A percentile compares a stretch with the other conserved stretches of the same genome.
phyloP scores from a whole-genome alignment of 1,284 basidiomycete species.

The Boletus mariae region DNA sequence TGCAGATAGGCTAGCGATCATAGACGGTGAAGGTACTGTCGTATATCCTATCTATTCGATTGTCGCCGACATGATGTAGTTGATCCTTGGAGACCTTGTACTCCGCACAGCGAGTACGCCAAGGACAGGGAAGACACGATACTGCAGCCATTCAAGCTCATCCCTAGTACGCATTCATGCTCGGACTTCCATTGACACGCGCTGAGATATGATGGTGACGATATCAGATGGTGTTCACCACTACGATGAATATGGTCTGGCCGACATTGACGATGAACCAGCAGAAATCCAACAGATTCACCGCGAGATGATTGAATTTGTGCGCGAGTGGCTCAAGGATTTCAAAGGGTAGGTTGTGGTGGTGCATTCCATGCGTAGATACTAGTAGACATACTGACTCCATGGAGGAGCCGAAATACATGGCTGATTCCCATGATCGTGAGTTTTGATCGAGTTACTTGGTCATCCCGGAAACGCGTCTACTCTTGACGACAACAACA shows the following conservation, averaged over 20 bases:
- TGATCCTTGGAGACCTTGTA: constrained; percentile 88
- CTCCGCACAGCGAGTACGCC: constrained; percentile 82
- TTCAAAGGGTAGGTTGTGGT: constrained; percentile 31
- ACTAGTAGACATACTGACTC: too few relatives aligned
- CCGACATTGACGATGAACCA: constrained; percentile 66
- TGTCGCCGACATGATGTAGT: constrained; percentile 39
- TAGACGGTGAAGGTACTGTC: constrained; percentile 72
- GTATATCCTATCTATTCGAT: background rate
- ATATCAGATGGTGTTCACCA: constrained; percentile 79
- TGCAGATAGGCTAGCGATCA: constrained; percentile 77
- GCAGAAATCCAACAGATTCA: constrained; percentile 80
- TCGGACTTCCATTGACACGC: background rate
- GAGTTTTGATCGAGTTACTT: background rate
- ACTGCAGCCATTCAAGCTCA: constrained; percentile 80
- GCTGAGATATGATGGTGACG: background rate
- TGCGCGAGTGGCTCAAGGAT: constrained; percentile 77
- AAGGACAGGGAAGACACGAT: constrained; percentile 67
- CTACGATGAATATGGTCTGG: constrained; percentile 86
- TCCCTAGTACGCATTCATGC: constrained; percentile 57
- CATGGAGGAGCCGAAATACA: too few relatives aligned
- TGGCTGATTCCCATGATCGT: background rate
- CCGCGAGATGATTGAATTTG: constrained; percentile 75
- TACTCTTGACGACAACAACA: background rate
- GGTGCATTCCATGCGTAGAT: too few relatives aligned
- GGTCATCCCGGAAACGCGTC: background rate